Conservation (phyloP, 331 rosid genomes). For the Malus hybrid region DNA sequence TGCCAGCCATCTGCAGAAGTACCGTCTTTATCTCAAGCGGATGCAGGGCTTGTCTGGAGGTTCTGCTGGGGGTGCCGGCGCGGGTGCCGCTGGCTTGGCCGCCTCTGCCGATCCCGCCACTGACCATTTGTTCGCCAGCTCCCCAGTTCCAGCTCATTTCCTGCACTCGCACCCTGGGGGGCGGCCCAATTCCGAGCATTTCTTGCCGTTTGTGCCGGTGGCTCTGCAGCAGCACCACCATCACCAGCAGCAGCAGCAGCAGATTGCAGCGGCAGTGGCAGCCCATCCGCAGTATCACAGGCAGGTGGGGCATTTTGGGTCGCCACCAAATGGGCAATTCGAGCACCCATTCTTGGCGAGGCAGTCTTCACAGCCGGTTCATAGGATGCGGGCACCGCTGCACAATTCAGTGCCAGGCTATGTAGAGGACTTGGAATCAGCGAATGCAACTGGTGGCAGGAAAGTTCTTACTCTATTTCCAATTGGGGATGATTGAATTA, state of each 20-base stretch:
- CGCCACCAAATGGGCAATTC: conserved; percentile 82
- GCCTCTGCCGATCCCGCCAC: conserved; percentile 59
- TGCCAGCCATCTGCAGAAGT: conserved; percentile 92
- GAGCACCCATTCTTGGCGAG: conserved; percentile 78
- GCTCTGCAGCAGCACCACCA: conserved; percentile 65
- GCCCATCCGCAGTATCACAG: conserved; percentile 66
- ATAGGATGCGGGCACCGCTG: conserved; percentile 66
- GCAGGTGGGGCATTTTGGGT: conserved; percentile 82
- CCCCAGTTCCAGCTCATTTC: conserved; percentile 87
- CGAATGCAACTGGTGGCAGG: conserved; percentile 74
- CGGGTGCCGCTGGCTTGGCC: conserved; percentile 34
- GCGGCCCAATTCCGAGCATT: conserved; percentile 69
- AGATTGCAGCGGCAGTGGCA: conserved; percentile 23
- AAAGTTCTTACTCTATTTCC: conserved; percentile 91
- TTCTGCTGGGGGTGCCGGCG: conserved; percentile 16
- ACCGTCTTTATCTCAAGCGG: conserved; percentile 86
- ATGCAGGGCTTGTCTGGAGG: conserved; percentile 70
- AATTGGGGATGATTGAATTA: conserved; percentile 76
- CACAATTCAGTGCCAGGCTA: conserved; percentile 51
- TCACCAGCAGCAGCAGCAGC: conserved; percentile 57
- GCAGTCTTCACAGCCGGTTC: conserved; percentile 53
- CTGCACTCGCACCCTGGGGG: conserved; percentile 38
- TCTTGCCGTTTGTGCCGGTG: conserved; percentile 76
- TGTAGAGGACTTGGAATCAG: conserved; percentile 80
- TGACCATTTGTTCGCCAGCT: conserved; percentile 84